Percentiles rank a stretch among this genome's conserved stretches.
These are phyloP conservation scores for Physaria fendleri DNA, from an alignment of 345 rosid species.

Conservation along the genomic window DNA sequence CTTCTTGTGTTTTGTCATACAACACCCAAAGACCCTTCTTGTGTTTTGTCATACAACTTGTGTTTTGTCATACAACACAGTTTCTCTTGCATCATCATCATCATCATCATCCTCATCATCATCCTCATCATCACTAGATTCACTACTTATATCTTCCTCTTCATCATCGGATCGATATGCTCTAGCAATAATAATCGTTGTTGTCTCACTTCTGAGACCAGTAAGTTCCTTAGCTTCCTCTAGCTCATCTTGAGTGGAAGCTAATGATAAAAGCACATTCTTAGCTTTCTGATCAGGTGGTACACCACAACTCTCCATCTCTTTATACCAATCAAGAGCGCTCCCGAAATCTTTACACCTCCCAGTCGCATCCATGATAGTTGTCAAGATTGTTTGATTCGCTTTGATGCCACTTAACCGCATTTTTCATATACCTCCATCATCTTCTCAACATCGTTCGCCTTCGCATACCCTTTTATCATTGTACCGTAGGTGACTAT, in stretches of 20 bases:
- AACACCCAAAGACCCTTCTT: too few species aligned
- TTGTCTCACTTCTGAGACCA: slow-evolving; percentile 30
- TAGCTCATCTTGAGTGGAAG: slow-evolving; percentile 56
- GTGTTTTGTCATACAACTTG: too few species aligned
- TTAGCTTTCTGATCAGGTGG: slow-evolving; percentile 85
- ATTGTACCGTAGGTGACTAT: slow-evolving; percentile 71
- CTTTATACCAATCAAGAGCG: slow-evolving; percentile 75
- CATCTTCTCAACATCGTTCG: slow-evolving; percentile 59
- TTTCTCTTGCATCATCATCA: slow-evolving; percentile 19
- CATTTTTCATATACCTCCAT: slow-evolving; percentile 71
- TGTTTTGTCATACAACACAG: slow-evolving; percentile 18
- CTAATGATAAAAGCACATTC: slow-evolving; percentile 74
- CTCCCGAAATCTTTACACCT: slow-evolving; percentile 70
- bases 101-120: slow-evolving; percentile 10
- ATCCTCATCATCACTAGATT: slow-evolving; percentile 19
- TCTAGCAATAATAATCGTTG: slow-evolving; percentile 21
- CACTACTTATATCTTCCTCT: slow-evolving; percentile 16
- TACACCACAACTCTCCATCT: slow-evolving; percentile 65
- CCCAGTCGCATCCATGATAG: slow-evolving; percentile 89
- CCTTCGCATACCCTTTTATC: slow-evolving; percentile 84
- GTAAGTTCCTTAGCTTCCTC: slow-evolving; percentile 56
- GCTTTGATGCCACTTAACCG: slow-evolving; percentile 48
- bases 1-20: too few species aligned
- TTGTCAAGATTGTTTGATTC: slow-evolving; percentile 74
- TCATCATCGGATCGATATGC: slow-evolving; percentile 22